Percentiles rank a stretch among this genome's conserved stretches.
These are phyloP conservation scores for Saccharomycopsis hybrid DNA, from an alignment of 1,139 yeast species.

Conservation along the genomic window DNA sequence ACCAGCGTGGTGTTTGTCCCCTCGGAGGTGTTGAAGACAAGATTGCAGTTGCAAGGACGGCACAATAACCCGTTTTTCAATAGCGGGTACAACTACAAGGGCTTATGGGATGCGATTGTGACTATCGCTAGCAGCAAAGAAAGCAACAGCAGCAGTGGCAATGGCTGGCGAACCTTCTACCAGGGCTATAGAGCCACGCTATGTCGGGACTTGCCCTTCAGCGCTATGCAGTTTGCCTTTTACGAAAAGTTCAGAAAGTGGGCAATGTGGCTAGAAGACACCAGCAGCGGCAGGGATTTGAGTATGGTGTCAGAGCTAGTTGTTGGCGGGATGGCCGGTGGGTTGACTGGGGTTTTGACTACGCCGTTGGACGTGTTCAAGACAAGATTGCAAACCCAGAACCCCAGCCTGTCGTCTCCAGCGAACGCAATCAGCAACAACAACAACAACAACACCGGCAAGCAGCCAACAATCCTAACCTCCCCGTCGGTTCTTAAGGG, in stretches of 20 bases:
- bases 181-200: conserved; percentile 94
- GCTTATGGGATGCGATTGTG: conserved; percentile 58
- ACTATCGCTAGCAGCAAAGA: conserved; percentile 43
- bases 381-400: conserved; percentile 61
- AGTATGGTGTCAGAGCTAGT: conserved; percentile 58
- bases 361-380: conserved; percentile 28
- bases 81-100: conserved; percentile 82
- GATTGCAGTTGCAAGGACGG: conserved; percentile 87
- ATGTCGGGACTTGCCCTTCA: conserved; percentile 87
- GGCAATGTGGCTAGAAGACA: conserved; percentile 38
- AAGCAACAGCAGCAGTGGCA: conserved; percentile 28
- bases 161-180: conserved; percentile 71
- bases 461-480: conserved; percentile 28
- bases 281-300: conserved; percentile 33
- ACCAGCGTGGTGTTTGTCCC: conserved; percentile 94
- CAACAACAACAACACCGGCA: background rate
- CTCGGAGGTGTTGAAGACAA: conserved; percentile 85
- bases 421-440: background rate
- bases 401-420: conserved; percentile 20
- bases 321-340: conserved; percentile 95
- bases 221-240: conserved; percentile 92
- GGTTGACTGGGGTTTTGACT: conserved; percentile 61
- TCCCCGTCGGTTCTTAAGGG: conserved; percentile 58
- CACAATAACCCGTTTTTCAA: conserved; percentile 71
- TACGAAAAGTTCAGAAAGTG: conserved; percentile 74